These are phyloP conservation scores for Arthrobotrys sphaeroides DNA, from an alignment of 2,329 filamentous ascomycete genomes.

Conservation along the genomic window DNA sequence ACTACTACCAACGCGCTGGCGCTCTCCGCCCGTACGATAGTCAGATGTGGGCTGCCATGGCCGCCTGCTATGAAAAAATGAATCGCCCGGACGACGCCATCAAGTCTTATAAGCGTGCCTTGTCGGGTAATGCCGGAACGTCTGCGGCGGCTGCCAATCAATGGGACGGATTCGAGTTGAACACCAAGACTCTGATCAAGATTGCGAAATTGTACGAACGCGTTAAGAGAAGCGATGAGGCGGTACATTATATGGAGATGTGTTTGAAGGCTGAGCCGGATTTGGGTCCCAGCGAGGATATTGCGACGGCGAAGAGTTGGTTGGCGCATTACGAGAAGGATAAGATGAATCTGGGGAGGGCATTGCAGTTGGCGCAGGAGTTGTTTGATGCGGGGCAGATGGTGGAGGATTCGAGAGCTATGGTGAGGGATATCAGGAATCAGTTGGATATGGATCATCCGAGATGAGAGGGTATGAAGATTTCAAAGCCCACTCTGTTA, in stretches of 20 bases:
- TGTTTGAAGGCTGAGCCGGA: conserved; percentile 86
- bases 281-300: conserved; percentile 88
- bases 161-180: conserved; percentile 71
- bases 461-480: background rate
- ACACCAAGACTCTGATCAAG: conserved; percentile 88
- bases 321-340: conserved; percentile 83
- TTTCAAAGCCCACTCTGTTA: too few relatives aligned
- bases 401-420: conserved; percentile 93
- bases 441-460: conserved; percentile 50
- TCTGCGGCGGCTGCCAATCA: conserved; percentile 65
- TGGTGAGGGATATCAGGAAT: conserved; percentile 83
- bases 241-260: conserved; percentile 93
- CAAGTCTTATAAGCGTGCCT: conserved; percentile 89
- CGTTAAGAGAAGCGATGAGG: conserved; percentile 78
- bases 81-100: conserved; percentile 87
- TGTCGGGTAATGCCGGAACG: conserved; percentile 71
- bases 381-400: conserved; percentile 95
- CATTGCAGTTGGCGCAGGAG: conserved; percentile 84
- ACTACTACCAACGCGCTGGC: conserved; percentile 96
- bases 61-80: conserved; percentile 89
- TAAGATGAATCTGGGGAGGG: conserved; percentile 76
- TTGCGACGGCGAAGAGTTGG: conserved; percentile 93
- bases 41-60: conserved; percentile 99
- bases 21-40: conserved; percentile 93
- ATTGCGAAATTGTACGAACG: conserved; percentile 90